Base-by-base conservation (phyloP, 2,329 filamentous ascomycete genomes). In the Paecilomyces dactylethromorphus region DNA sequence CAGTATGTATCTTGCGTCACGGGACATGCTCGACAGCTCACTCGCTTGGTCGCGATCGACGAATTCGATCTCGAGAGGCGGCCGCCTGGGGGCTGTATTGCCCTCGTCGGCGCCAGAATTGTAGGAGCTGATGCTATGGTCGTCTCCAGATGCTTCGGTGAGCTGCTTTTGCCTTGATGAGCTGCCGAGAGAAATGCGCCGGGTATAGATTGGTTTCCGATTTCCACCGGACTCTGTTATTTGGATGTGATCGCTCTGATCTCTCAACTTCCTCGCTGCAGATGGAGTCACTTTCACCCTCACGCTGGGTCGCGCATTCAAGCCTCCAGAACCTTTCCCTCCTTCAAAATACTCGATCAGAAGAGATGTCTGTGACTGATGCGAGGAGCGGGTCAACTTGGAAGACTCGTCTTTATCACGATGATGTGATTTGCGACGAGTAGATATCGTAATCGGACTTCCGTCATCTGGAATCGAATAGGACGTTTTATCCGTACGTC, bases 271-370 rank as follows among this genome's bases (percentile, higher is more conserved):
- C 72, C 80, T 83, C 64, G 77, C 78, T 24, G 82, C 82, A 45
- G 89, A 91, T 13, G 92, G 92, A 13, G 91, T 95, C 62, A 96
- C 83, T 65, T 87, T 84, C 57, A 91, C 88, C 66, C 88, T 80
- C 57, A 97, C 91, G 72, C 91, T 96, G 12, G 92, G 92, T 66
- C 89, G 87, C 67, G 89, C 87, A 66, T 86, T 83, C 33, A 80
- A 78, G 68, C 69, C 66, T 59, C 66, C 81, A 80, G 66, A 81
- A 56, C 68, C 81, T 58, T 83, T 92, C 63, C 87, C 86, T 65
- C 87, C 90, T 77, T 96, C 92, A 69, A 95, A 97, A 76, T 96
- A 96, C 77, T 97, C 92, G 69, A 97, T 97, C 68, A 97, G 81
- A 65, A 97, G 82, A 58, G 91, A 95, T 39, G 92, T 96, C 78